Evolutionary conservation across 257 asterid species (phyloP).

Genomic region (Petunia axillaris): DNA sequence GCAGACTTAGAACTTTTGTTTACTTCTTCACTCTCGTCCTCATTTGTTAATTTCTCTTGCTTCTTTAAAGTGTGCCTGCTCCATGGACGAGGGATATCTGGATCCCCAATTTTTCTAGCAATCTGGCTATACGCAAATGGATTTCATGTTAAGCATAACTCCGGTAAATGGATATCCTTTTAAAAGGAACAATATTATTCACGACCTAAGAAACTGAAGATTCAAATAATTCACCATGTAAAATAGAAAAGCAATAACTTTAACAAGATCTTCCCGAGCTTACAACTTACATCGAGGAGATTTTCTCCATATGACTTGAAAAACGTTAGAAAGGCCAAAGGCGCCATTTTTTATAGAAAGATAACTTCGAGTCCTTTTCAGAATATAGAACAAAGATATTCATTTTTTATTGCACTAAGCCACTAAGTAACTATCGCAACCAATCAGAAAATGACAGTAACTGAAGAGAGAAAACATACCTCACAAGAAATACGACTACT

Average conservation of each 20-base stretch:
- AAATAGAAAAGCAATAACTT: neutral
- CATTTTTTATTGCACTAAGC: neutral
- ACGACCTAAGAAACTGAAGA: neutral
- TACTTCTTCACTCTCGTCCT: slow-evolving; percentile 38
- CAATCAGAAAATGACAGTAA: slow-evolving; percentile 1
- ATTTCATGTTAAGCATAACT: slow-evolving; percentile 6
- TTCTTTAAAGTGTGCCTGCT: slow-evolving; percentile 75
- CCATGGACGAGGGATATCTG: slow-evolving; percentile 91
- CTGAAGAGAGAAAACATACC: slow-evolving; percentile 45
- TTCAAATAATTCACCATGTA: neutral
- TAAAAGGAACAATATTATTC: neutral
- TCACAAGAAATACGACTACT: slow-evolving; percentile 74
- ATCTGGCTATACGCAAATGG: slow-evolving; percentile 55
- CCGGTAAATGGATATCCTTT: neutral
- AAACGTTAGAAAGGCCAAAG: neutral
- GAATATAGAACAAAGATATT: neutral
- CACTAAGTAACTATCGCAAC: neutral
- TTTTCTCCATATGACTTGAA: neutral
- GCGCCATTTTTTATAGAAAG: neutral
- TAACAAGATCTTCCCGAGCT: slow-evolving; percentile 9
- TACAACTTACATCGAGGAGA: neutral
- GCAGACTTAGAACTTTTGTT: slow-evolving; percentile 40
- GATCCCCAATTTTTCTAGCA: slow-evolving; percentile 90
- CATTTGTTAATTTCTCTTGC: slow-evolving; percentile 47
- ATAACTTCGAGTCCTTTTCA: neutral